Conservation (phyloP, 345 rosid genomes). For the Ailanthus altissimus region DNA sequence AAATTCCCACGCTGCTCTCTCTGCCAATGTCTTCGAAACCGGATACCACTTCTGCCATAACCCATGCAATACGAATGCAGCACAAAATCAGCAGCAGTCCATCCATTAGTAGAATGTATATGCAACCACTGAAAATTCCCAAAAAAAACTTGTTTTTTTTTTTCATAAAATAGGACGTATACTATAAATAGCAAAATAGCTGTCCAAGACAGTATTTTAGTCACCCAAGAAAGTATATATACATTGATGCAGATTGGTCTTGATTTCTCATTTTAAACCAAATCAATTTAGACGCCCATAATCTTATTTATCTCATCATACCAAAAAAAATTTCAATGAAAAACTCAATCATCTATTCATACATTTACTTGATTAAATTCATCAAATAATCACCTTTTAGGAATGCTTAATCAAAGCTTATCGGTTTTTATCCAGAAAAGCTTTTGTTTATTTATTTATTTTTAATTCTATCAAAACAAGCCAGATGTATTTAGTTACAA, state of each 20-base stretch:
- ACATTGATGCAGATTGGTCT: neutral
- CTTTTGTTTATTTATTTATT: too few species aligned
- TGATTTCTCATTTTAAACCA: neutral
- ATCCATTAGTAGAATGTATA: too few species aligned
- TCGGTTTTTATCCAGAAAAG: neutral
- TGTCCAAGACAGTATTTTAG: neutral
- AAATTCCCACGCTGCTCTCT: conserved; percentile 78
- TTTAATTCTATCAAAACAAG: neutral
- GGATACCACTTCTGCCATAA: conserved; percentile 73
- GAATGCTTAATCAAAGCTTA: too few species aligned
- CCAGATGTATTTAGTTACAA: neutral
- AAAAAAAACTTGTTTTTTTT: too few species aligned
- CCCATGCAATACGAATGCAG: neutral
- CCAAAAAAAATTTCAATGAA: neutral
- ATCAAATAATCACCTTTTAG: too few species aligned
- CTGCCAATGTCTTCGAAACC: conserved; percentile 78
- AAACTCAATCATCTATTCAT: neutral
- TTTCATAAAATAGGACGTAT: neutral
- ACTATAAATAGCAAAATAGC: too few species aligned
- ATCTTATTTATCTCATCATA: neutral
- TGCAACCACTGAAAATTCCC: too few species aligned
- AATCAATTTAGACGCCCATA: too few species aligned
- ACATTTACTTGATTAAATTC: neutral
- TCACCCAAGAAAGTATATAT: neutral
- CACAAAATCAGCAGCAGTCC: neutral